A percentile compares a stretch with the other conserved stretches of the same genome.
phyloP scores from a whole-genome alignment of 2,329 filamentous ascomycete genomes.

The Fusarium xyrophilum region DNA sequence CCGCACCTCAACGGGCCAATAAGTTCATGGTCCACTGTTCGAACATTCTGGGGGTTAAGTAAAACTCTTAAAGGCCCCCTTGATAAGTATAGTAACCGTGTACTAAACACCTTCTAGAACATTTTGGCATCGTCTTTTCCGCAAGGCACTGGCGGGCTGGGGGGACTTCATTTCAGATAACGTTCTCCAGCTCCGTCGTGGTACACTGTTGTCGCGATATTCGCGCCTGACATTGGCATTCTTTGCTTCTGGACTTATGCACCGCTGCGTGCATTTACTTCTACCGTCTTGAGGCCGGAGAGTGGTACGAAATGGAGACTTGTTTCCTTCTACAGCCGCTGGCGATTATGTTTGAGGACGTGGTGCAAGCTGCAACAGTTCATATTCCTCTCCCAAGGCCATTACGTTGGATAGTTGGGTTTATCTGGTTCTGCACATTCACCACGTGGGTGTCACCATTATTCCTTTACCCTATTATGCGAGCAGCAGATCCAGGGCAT shows the following conservation, averaged over 20 bases:
- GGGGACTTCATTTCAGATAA: constrained; percentile 1
- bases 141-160: neutral
- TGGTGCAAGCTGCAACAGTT: neutral
- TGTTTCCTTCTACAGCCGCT: neutral
- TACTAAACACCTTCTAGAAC: neutral
- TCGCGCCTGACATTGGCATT: neutral
- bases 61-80: accelerated
- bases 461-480: neutral
- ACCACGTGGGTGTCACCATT: neutral
- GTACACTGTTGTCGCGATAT: neutral
- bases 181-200: neutral
- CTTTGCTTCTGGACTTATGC: neutral
- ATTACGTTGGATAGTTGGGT: neutral
- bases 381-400: neutral
- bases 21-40: neutral
- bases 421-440: neutral
- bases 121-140: constrained; percentile 9
- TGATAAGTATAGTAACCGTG: accelerated
- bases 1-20: neutral
- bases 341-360: neutral
- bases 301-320: neutral
- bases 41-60: constrained; percentile 14
- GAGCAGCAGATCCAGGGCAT: neutral
- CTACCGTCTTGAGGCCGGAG: neutral
- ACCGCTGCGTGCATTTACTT: neutral